Evolutionary conservation across 2,329 filamentous ascomycete species (phyloP).

Genomic region (Neonectria coccinea): DNA sequence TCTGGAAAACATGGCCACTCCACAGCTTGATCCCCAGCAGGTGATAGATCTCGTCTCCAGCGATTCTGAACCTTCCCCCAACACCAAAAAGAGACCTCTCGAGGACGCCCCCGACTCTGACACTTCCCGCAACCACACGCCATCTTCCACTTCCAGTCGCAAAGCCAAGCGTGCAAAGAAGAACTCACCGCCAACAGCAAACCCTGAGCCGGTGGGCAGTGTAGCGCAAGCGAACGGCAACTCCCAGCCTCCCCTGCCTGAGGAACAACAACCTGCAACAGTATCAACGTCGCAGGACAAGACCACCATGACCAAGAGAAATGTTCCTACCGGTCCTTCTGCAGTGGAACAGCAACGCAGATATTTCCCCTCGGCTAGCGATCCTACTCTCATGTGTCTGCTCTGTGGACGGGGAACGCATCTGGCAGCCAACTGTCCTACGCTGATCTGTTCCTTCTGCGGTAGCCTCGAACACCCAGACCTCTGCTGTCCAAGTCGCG

Average conservation of each 20-base stretch:
- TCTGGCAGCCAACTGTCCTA: conserved; percentile 57
- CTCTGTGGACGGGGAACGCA: conserved; percentile 65
- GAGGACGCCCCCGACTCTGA: conserved; percentile 38
- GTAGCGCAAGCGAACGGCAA: conserved; percentile 29
- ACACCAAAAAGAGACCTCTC: conserved; percentile 46
- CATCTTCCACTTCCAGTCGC: conserved; percentile 27
- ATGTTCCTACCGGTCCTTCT: conserved; percentile 47
- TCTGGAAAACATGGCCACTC: conserved; percentile 30
- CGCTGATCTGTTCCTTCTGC: conserved; percentile 62
- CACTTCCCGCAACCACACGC: conserved; percentile 15
- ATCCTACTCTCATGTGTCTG: conserved; percentile 61
- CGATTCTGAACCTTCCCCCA: conserved; percentile 35
- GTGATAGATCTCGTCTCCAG: conserved; percentile 43
- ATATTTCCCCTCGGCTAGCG: conserved; percentile 65
- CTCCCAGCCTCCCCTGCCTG: conserved; percentile 4
- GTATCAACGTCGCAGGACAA: conserved; percentile 15
- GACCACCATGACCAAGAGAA: conserved; percentile 34
- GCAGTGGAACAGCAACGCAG: conserved; percentile 55
- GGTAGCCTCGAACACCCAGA: conserved; percentile 58
- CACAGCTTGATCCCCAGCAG: conserved; percentile 38
- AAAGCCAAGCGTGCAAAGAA: conserved; percentile 41
- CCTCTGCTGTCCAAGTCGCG: conserved; percentile 62
- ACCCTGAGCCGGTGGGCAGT: conserved; percentile 11
- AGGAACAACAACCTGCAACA: neutral
- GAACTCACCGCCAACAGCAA: conserved; percentile 14